Evolutionary conservation across 805 yeast species (phyloP).

Genomic region (Saccharomycopsis amapae): DNA sequence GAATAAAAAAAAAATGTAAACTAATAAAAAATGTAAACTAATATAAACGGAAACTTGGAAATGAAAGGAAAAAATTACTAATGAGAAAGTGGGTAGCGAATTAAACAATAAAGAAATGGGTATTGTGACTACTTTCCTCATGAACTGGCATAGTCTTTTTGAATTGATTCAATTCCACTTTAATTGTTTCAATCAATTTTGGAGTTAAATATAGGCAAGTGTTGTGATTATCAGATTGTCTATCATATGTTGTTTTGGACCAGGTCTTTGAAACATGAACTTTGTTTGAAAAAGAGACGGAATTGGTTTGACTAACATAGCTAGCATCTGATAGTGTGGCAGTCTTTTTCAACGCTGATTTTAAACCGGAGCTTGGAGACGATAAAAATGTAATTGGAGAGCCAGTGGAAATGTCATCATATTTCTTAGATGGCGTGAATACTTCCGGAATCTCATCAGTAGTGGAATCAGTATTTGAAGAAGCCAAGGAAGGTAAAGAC

Average conservation of each 20-base stretch:
- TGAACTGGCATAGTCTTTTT: conserved; percentile 66
- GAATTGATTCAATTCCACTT: conserved; percentile 56
- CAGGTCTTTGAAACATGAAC: conserved; percentile 46
- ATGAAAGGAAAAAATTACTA: neutral
- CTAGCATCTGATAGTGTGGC: neutral
- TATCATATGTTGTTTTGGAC: conserved; percentile 44
- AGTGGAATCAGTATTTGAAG: neutral
- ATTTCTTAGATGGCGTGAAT: neutral
- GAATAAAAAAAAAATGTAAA: neutral
- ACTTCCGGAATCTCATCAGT: neutral
- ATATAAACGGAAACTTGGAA: neutral
- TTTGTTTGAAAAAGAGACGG: conserved; percentile 40
- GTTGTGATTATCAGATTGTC: conserved; percentile 42
- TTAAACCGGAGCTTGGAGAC: neutral
- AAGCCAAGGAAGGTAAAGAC: neutral
- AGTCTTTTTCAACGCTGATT: conserved; percentile 1
- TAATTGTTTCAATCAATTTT: conserved; percentile 44
- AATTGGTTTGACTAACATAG: conserved; percentile 22
- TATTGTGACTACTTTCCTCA: conserved; percentile 48
- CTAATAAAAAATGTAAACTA: neutral
- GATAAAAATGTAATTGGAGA: neutral
- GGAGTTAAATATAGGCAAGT: conserved; percentile 40
- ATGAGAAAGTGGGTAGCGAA: neutral
- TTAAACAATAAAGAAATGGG: conserved; percentile 53
- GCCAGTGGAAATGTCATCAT: neutral